Percentiles rank a stretch among this genome's conserved stretches.
Conservation (phyloP, 2,329 filamentous ascomycete species). For the Stemphylium vesicarium region DNA sequence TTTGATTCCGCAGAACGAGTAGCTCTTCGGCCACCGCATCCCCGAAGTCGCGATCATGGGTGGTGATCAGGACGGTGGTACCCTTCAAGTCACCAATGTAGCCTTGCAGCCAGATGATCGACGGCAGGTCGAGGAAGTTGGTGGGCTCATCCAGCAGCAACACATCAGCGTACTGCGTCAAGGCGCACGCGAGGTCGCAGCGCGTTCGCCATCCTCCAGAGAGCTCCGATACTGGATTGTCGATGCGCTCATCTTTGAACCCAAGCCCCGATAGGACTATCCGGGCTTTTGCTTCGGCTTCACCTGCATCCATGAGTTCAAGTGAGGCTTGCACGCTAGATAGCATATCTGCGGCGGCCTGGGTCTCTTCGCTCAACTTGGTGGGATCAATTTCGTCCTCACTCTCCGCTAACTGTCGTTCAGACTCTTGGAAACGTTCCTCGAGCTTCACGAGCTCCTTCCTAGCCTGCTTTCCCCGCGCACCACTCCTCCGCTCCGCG, state of each 20-base stretch:
- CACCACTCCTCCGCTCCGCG: constrained; percentile 74
- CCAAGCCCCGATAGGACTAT: constrained; percentile 70
- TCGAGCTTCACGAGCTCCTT: constrained; percentile 75
- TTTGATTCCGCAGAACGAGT: constrained; percentile 75
- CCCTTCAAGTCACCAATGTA: constrained; percentile 66
- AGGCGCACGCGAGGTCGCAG: constrained; percentile 56
- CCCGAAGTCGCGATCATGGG: constrained; percentile 83
- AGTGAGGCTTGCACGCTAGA: constrained; percentile 71
- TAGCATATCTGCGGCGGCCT: constrained; percentile 72
- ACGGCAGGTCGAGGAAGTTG: constrained; percentile 82
- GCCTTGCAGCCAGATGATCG: constrained; percentile 83
- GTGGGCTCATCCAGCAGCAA: constrained; percentile 86
- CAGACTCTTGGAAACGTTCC: constrained; percentile 66
- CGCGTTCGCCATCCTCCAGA: constrained; percentile 68
- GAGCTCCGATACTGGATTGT: constrained; percentile 66
- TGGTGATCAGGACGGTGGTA: constrained; percentile 77
- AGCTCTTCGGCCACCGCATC: constrained; percentile 78
- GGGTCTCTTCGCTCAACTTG: constrained; percentile 67
- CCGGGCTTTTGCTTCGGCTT: constrained; percentile 70
- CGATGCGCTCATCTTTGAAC: constrained; percentile 68
- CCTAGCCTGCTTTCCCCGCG: constrained; percentile 75
- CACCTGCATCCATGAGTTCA: constrained; percentile 65
- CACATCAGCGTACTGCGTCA: constrained; percentile 77
- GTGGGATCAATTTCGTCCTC: constrained; percentile 64
- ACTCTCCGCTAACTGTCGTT: constrained; percentile 57